Percentiles rank a stretch among this genome's conserved stretches.
phyloP scores from a whole-genome alignment of 2,329 filamentous ascomycete species.

The Aspergillus ruber region DNA sequence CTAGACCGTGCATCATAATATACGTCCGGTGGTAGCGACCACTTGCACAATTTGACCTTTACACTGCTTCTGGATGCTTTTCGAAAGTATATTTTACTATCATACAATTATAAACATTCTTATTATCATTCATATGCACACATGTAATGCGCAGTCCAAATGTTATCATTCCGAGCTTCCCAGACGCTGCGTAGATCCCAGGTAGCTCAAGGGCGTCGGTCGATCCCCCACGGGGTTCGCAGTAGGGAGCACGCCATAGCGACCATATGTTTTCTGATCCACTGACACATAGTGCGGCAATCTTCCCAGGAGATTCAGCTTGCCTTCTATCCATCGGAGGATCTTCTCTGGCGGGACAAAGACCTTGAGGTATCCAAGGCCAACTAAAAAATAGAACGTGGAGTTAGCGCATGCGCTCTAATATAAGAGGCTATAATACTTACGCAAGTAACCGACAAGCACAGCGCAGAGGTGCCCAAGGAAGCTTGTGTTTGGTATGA shows the following conservation, averaged over 20 bases:
- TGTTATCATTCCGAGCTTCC: conserved; percentile 32
- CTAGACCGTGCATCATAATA: conserved; percentile 9
- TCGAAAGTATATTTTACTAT: background rate
- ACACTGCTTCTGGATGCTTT: background rate
- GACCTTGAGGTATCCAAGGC: conserved; percentile 80
- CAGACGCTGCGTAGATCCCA: conserved; percentile 59
- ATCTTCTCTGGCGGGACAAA: conserved; percentile 84
- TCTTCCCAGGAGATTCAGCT: conserved; percentile 74
- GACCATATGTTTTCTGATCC: conserved; percentile 90
- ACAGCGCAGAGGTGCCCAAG: conserved; percentile 81
- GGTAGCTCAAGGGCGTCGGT: conserved; percentile 50
- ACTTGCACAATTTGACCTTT: conserved; percentile 21
- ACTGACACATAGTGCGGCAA: conserved; percentile 90
- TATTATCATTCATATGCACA: conserved; percentile 26
- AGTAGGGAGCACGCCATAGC: conserved; percentile 79
- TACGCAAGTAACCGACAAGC: conserved; percentile 79
- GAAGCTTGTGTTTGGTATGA: conserved; percentile 76
- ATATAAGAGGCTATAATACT: conserved; percentile 26
- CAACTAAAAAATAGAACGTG: conserved; percentile 48
- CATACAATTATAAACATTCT: background rate
- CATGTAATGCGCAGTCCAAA: conserved; percentile 6
- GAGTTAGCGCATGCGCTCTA: background rate
- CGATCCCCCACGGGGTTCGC: conserved; percentile 28
- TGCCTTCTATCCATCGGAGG: conserved; percentile 80
- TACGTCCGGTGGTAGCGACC: conserved; percentile 27